Percentiles rank a stretch among this genome's conserved stretches.
Evolutionary conservation across 1,139 yeast genomes (phyloP).

Genomic region (Lodderomyces margitis): DNA sequence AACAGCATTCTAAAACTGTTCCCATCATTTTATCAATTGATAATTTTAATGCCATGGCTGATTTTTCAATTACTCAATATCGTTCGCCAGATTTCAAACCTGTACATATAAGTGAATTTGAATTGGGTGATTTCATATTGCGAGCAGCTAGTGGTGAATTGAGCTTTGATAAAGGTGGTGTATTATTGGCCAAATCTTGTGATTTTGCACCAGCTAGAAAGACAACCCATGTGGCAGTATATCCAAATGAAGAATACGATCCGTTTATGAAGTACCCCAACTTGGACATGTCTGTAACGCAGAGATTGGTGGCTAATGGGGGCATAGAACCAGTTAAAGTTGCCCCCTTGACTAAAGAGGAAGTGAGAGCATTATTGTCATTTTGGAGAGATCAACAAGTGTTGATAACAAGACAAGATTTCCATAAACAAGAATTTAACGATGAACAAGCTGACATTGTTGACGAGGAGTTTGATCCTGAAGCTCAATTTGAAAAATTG

Average conservation of each 20-base stretch:
- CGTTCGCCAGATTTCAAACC: constrained; percentile 55
- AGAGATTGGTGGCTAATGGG: constrained; percentile 43
- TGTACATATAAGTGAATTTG: constrained; percentile 63
- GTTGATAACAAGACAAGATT: constrained; percentile 42
- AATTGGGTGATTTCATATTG: constrained; percentile 61
- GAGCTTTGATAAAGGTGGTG: constrained; percentile 58
- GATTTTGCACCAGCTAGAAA: constrained; percentile 19
- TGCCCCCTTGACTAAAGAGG: constrained; percentile 50
- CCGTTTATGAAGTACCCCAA: constrained; percentile 52
- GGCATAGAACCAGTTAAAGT: constrained; percentile 51
- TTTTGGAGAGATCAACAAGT: constrained; percentile 59
- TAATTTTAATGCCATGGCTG: constrained; percentile 65
- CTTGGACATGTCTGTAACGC: constrained; percentile 57
- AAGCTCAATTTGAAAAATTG: constrained; percentile 30
- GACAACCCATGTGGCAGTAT: constrained; percentile 64
- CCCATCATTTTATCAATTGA: constrained; percentile 77
- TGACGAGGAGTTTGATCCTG: constrained; percentile 18
- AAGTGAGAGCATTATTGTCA: constrained; percentile 51
- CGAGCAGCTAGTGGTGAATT: constrained; percentile 55
- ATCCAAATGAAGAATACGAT: constrained; percentile 47
- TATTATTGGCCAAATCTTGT: constrained; percentile 59
- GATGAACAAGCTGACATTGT: constrained; percentile 1
- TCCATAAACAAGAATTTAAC: constrained; percentile 31
- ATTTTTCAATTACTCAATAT: constrained; percentile 58
- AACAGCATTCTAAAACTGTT: constrained; percentile 39